phyloP scores from a whole-genome alignment of 768 basidiomycete genomes.

The Pulveroboletus sp. region DNA sequence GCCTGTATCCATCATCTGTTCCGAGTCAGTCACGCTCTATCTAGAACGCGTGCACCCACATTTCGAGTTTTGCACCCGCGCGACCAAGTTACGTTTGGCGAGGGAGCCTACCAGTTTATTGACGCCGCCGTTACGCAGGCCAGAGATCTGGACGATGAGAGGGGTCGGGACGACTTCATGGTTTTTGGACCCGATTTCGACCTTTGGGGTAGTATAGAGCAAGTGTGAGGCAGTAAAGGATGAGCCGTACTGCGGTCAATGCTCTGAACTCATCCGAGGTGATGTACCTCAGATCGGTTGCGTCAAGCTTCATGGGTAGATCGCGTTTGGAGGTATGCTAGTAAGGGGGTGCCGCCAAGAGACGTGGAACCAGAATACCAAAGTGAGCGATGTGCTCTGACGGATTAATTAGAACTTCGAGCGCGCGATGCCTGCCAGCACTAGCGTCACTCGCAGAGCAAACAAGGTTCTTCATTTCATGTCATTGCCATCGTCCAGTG shows the following conservation, averaged over 20 bases:
- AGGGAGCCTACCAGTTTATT: constrained; percentile 89
- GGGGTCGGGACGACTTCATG: constrained; percentile 91
- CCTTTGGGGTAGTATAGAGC: constrained; percentile 45
- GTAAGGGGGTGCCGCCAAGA: background rate
- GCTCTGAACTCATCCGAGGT: constrained; percentile 92
- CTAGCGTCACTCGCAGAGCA: constrained; percentile 25
- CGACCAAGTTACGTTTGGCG: constrained; percentile 88
- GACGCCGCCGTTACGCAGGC: constrained; percentile 87
- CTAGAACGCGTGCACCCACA: constrained; percentile 46
- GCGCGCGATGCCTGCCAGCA: constrained; percentile 14
- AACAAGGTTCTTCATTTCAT: constrained; percentile 31
- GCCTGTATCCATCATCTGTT: constrained; percentile 91
- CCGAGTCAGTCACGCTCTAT: constrained; percentile 3
- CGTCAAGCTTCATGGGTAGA: constrained; percentile 83
- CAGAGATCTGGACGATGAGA: constrained; percentile 89
- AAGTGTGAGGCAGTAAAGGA: constrained; percentile 1
- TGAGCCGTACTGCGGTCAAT: constrained; percentile 71
- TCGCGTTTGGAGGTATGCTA: background rate
- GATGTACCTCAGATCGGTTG: constrained; percentile 90
- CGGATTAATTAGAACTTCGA: no score
- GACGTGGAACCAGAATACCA: constrained; percentile 4
- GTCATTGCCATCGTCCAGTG: background rate
- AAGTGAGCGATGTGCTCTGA: constrained; percentile 2
- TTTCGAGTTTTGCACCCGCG: constrained; percentile 86
- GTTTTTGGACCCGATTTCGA: constrained; percentile 97